Conservation (phyloP, 208 protist genomes). For the Leishmania tropica region DNA sequence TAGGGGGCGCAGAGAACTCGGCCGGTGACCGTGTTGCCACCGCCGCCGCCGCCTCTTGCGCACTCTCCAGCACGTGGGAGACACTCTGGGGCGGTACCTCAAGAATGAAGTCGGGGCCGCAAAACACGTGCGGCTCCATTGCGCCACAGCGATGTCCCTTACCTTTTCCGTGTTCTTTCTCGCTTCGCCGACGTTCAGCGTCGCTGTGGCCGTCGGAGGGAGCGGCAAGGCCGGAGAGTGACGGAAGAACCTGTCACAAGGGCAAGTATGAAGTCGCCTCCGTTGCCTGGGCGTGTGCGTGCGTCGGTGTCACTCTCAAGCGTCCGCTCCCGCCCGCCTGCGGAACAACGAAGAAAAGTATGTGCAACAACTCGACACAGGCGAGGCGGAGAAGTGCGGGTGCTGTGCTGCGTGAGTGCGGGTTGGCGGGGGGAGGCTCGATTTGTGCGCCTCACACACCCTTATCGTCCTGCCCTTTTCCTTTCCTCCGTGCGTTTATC, state of each 20-base stretch:
- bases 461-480: no score
- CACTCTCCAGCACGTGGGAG: constrained; percentile 94
- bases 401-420: background rate
- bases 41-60: constrained; percentile 77
- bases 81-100: constrained; percentile 92
- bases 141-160: background rate
- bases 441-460: no score
- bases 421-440: background rate
- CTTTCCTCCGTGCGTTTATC: no score
- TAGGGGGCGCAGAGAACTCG: background rate
- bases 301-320: background rate
- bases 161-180: background rate
- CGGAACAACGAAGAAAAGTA: background rate
- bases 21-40: constrained; percentile 25
- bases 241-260: background rate
- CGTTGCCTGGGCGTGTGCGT: background rate
- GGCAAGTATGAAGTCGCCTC: background rate
- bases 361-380: background rate
- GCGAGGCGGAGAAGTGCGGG: background rate
- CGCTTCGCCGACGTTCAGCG: background rate
- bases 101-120: constrained; percentile 92
- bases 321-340: background rate
- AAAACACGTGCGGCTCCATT: constrained; percentile 98
- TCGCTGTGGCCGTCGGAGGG: background rate
- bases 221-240: background rate